Evolutionary conservation across 352 stramenopile genomes (phyloP), one percentile per base, ranked within the genome.

Genomic region (Achlya hypogyna): DNA sequence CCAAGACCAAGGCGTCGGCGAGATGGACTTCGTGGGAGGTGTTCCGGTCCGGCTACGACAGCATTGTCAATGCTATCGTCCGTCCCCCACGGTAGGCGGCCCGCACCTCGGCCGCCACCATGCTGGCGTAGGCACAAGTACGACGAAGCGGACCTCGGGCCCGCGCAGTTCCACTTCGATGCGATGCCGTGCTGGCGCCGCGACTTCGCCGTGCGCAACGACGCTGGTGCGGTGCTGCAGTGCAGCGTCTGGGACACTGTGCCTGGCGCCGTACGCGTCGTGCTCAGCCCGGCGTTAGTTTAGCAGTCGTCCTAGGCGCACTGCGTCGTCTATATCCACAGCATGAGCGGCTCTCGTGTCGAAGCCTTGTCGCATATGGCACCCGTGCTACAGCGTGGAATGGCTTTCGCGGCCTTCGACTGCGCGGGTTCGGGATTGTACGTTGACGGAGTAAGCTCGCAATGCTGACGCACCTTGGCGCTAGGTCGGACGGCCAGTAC

Each of bases 111-210:
- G n/a, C n/a, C n/a, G n/a, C n/a, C n/a, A n/a, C n/a, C n/a, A n/a
- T n/a, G n/a, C n/a, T n/a, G n/a, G n/a, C n/a, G 34, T 27, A 67
- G 60, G 32, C 60, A 67, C 25, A 34, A 67, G 18, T 67, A 67
- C 35, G 1, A 28, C 8, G 45, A 32, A 25, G 8, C n/a, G 4
- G 60, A 52, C 16, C 23, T 67, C 4, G 60, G 60, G 12, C 60
- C 60, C 5, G 27, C 28, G 18, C 4, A 25, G 6, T 67, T 67
- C 35, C n/a, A 58, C 5, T 1, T 53, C 16, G 60, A 38, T 25
- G 22, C n/a, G 14, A 22, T 25, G 4, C 8, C 38, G 4, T 12
- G 56, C 22, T 20, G 10, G 12, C 60, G 60, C 14, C 10, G 9
- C 5, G 60, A 67, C 28, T 58, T 67, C n/a, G 27, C 28, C 16